Evolutionary conservation across 208 protist genomes (phyloP), one percentile per base, ranked within the genome.

Genomic region (Trypanosoma avium): DNA sequence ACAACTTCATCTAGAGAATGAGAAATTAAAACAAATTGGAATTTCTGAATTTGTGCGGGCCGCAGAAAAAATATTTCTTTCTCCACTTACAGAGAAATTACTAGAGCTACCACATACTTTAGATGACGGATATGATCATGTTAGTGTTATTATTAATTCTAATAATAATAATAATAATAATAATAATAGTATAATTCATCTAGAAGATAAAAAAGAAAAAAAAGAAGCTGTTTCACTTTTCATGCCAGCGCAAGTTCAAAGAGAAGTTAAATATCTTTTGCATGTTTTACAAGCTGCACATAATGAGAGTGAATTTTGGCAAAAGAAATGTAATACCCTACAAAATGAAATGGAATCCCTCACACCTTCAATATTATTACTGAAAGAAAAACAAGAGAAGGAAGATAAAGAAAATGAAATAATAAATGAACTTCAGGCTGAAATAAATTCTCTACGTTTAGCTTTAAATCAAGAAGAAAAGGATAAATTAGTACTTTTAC

Each of bases 261-360:
- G 54, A 21, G 54, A 45, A 21, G 19, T 59, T 29, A 19, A 42
- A 9, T 59, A 59, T 46, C 54, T 59, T 42, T 10, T 59, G 17
- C 54, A 59, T 21, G 54, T 59, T 12, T 15, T 59, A 22, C 38
- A 46, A 3, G 54, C 38, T 21, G 54, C 35, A 29, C 15, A 46
- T 24, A 17, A 22, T 17, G 54, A 59, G 21, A 30, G 6, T 4
- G 33, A 46, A 22, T 21, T 12, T 29, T 59, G 30, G 33, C 35
- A 45, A 35, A 22, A 19, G 27, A 9, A 21, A 17, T 59, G 33
- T 30, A 45, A 5, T 1, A 35, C 27, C 15, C 29, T 59, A 19
- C 54, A 59, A 35, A 35, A 10, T 7, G 21, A 59, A 43, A n/a
- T 59, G 9, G 12, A 36, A 4, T 15, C 30, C 33, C n/a, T n/a